These are phyloP conservation scores for Haplosporangium sp. DNA, from an alignment of 371 early-diverging fungal species.

Conservation along the genomic window DNA sequence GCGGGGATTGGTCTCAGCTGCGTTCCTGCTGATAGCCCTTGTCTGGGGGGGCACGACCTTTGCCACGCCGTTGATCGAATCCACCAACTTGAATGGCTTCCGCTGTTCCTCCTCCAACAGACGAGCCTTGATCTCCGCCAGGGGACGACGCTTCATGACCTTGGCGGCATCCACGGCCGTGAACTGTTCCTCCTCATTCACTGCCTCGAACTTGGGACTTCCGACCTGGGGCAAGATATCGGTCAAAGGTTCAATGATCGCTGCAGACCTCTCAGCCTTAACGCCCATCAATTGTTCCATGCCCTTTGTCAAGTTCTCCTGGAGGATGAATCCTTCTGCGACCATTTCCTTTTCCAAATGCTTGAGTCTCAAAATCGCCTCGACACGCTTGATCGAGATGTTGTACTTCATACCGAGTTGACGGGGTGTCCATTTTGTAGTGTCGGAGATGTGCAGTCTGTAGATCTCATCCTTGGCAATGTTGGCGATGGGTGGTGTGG, in stretches of 20 bases:
- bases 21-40: slow-evolving; percentile 35
- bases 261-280: slow-evolving; percentile 40
- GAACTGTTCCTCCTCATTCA: slow-evolving; percentile 82
- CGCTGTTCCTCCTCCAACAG: slow-evolving; percentile 57
- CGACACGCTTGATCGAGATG: slow-evolving; percentile 87
- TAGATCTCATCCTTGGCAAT: slow-evolving; percentile 78
- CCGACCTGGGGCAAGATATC: slow-evolving; percentile 73
- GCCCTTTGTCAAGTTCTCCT: slow-evolving; percentile 60
- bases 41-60: slow-evolving; percentile 15
- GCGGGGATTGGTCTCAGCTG: slow-evolving; percentile 42
- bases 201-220: slow-evolving; percentile 80
- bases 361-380: slow-evolving; percentile 92
- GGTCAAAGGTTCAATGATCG: slow-evolving; percentile 69
- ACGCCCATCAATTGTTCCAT: slow-evolving; percentile 90
- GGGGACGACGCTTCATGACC: slow-evolving; percentile 78
- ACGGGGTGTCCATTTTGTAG: slow-evolving; percentile 76
- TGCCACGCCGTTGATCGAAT: slow-evolving; percentile 32
- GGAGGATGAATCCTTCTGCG: slow-evolving; percentile 60
- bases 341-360: slow-evolving; percentile 78
- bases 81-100: slow-evolving; percentile 53
- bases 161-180: slow-evolving; percentile 86
- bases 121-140: slow-evolving; percentile 70
- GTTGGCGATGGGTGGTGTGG: slow-evolving; percentile 83
- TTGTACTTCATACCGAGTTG: slow-evolving; percentile 76
- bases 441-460: slow-evolving; percentile 68